Conservation (phyloP, 164 flowering plant genomes). For the Protea cynaroides region DNA sequence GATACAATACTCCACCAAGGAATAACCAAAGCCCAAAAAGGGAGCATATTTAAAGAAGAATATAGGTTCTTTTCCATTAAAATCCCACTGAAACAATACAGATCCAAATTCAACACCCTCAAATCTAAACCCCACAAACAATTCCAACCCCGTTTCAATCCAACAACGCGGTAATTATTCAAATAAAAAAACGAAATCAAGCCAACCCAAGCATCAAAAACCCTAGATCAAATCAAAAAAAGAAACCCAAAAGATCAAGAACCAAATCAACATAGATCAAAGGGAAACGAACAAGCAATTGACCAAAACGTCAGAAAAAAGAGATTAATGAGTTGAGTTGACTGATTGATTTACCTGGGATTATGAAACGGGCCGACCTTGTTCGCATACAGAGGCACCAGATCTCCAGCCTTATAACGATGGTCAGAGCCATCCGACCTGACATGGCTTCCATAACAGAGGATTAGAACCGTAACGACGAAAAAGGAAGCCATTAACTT, state of each 20-base stretch:
- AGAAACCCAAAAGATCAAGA: background rate
- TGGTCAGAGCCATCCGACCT: conserved; percentile 52
- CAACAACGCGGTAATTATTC: too few species aligned
- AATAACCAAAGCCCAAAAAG: background rate
- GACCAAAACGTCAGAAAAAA: background rate
- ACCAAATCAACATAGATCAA: background rate
- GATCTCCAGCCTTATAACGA: conserved; percentile 48
- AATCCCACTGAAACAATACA: background rate
- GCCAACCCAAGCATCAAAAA: background rate
- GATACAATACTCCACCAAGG: background rate
- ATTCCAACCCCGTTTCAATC: background rate
- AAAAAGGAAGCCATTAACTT: conserved; percentile 6
- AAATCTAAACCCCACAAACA: background rate
- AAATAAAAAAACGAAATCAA: background rate
- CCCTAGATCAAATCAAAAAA: background rate
- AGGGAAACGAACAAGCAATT: background rate
- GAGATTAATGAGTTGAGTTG: background rate
- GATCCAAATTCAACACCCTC: background rate
- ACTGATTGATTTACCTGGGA: conserved; percentile 19
- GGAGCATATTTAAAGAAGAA: too few species aligned
- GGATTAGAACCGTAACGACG: conserved; percentile 17
- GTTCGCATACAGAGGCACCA: conserved; percentile 66
- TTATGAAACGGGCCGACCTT: conserved; percentile 76
- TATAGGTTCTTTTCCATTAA: background rate
- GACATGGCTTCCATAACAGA: conserved; percentile 17